These are phyloP conservation scores for Antitrichia curtipendula DNA, from an alignment of 225 moss, liverwort and hornwort genomes.

Conservation along the genomic window DNA sequence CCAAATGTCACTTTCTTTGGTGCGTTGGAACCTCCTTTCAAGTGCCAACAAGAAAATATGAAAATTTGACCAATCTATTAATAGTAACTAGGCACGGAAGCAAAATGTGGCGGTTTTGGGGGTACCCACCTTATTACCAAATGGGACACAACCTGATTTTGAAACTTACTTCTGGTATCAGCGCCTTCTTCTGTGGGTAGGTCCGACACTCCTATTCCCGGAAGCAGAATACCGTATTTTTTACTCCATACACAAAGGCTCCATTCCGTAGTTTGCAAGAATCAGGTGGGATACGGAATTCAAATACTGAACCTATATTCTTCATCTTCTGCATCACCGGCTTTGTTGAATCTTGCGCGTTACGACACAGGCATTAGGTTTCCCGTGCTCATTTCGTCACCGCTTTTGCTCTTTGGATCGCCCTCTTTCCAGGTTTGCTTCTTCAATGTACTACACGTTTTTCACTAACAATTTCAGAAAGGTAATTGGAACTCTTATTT, in stretches of 20 bases:
- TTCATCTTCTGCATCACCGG: background rate
- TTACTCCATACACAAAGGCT: background rate
- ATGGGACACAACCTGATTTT: background rate
- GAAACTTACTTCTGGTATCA: background rate
- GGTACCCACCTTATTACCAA: background rate
- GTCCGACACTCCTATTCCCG: too few species aligned
- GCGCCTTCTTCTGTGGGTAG: background rate
- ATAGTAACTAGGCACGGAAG: too few species aligned
- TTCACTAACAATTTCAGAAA: background rate
- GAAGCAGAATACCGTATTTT: background rate
- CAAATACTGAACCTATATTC: background rate
- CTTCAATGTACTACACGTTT: background rate
- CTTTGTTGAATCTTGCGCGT: background rate
- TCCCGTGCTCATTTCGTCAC: background rate
- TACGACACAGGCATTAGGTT: background rate
- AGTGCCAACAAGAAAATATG: too few species aligned
- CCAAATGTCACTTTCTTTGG: too few species aligned
- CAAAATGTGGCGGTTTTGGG: too few species aligned
- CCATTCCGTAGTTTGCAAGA: background rate
- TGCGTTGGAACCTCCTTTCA: too few species aligned
- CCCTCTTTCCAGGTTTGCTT: background rate
- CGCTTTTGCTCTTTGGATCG: background rate
- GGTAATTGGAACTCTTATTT: background rate
- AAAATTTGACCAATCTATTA: too few species aligned
- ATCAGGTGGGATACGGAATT: conserved; percentile 4